Base-by-base conservation (phyloP, 2,329 filamentous ascomycete genomes). In the Aspergillus sp. region DNA sequence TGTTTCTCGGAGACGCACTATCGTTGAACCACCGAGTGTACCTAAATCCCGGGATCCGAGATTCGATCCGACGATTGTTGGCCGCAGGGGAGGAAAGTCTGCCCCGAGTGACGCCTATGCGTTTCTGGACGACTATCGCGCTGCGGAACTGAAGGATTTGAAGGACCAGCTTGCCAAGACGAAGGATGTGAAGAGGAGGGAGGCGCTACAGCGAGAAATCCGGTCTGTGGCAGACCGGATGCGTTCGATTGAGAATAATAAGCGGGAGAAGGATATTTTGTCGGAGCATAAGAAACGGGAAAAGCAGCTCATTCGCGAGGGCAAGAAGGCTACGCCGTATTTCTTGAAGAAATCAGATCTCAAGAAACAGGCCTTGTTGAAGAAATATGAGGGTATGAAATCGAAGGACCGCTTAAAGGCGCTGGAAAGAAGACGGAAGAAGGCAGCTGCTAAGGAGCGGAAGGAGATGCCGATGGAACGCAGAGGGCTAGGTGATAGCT, bases 291-390 rank as follows among this genome's bases (percentile, higher is more conserved):
- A 89, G 69, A 84, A 84, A 76, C 83, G 87, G 73, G 95, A 99
- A 81, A 92, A 91, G 78, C 89, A 93, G 72, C 78, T 90, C 59
- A 87, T 98, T 51, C 86, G 86, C 67, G 85, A 96, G 78, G 95
- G 95, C 60, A 97, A 97, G 85, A 80, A 79, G 69, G 72, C 69
- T 50, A 86, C 84, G 71, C 93, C 95, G 0, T 99, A 92, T 78
- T 98, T 91, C 76, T 79, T 98, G 67, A 99, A 99, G 85, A 88
- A 88, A 79, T 86, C 87, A 69, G 93, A 97, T 77, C 85, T 95
- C 80, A 96, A 95, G 87, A 91, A 93, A 81, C 81, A 88, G 74
- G 81, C 92, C 55, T 79, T 97, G 61, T 80, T 90, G 69, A 88
- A 95, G 67, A 86, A 89, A 71, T 97, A 90, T 75, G 84, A 88